A percentile compares a stretch with the other conserved stretches of the same genome.
These are phyloP conservation scores for Begonia fuchsioides DNA, from an alignment of 306 rosid species.

Conservation along the genomic window DNA sequence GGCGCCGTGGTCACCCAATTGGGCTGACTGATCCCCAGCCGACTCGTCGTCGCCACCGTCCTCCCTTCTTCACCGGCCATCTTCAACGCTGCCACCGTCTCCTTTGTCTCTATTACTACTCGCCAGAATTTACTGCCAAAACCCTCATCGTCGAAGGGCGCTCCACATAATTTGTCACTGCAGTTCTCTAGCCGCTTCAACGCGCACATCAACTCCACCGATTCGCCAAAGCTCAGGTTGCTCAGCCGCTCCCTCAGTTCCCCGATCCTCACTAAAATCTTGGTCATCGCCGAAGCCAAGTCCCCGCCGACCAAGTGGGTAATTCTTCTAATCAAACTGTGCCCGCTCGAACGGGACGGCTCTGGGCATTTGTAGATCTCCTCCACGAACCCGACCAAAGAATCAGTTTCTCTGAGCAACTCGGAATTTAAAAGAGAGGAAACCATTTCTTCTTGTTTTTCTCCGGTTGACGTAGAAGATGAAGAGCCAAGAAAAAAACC, in stretches of 20 bases:
- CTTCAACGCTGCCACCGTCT: conserved; percentile 11
- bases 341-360: conserved; percentile 2
- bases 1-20: conserved; percentile 20
- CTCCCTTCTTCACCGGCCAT: conserved; percentile 15
- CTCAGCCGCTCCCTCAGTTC: conserved; percentile 47
- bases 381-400: conserved; percentile 30
- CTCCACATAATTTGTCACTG: conserved; percentile 17
- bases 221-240: conserved; percentile 47
- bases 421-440: conserved; percentile 28
- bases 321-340: conserved; percentile 34
- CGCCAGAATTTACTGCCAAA: conserved; percentile 27
- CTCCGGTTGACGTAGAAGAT: conserved; percentile 3
- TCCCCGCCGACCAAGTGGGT: conserved; percentile 33
- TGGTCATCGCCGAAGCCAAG: conserved; percentile 15
- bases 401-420: conserved; percentile 36
- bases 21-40: conserved; percentile 26
- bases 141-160: conserved; percentile 3
- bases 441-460: conserved; percentile 21
- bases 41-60: conserved; percentile 8
- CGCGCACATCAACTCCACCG: conserved; percentile 41
- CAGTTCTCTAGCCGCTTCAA: conserved; percentile 51
- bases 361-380: conserved; percentile 35
- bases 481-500: conserved; percentile 40
- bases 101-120: conserved; percentile 24
- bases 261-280: conserved; percentile 18